These are phyloP conservation scores for Colletotrichum tamarilloi DNA, from an alignment of 2,329 filamentous ascomycete species.

Conservation along the genomic window DNA sequence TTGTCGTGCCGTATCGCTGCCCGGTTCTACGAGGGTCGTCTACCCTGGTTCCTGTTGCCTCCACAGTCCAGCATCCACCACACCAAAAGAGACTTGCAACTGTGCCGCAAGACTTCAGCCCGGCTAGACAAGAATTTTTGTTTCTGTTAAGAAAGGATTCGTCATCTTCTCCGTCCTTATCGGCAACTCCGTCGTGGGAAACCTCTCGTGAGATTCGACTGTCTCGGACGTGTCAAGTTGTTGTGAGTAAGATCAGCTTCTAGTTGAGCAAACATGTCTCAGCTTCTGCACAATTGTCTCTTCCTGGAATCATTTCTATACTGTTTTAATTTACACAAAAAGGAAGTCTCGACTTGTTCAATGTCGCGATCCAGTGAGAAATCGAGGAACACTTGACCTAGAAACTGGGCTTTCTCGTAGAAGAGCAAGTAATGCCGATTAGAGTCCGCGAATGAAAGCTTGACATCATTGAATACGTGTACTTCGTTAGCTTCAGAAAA, in stretches of 20 bases:
- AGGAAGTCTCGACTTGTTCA: too few species aligned
- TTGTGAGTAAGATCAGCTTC: background rate
- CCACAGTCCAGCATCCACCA: background rate
- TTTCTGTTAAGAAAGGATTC: background rate
- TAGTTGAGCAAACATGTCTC: background rate
- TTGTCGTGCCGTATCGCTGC: background rate
- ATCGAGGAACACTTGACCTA: too few species aligned
- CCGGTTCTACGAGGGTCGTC: background rate
- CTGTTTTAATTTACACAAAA: too few species aligned
- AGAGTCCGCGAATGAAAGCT: too few species aligned
- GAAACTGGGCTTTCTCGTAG: too few species aligned
- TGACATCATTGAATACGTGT: too few species aligned
- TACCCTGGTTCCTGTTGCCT: background rate
- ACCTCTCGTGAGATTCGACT: background rate
- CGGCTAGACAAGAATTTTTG: background rate
- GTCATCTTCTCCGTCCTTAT: background rate
- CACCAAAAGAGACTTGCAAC: background rate
- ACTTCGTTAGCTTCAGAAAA: too few species aligned
- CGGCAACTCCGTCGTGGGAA: background rate
- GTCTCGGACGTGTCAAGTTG: background rate
- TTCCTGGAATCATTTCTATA: too few species aligned
- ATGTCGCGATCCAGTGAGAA: too few species aligned
- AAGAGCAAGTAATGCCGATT: too few species aligned
- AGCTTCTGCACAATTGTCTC: background rate
- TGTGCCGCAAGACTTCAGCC: background rate